phyloP scores from a whole-genome alignment of 2,329 filamentous ascomycete genomes.

The Camptophora hylomeconis region DNA sequence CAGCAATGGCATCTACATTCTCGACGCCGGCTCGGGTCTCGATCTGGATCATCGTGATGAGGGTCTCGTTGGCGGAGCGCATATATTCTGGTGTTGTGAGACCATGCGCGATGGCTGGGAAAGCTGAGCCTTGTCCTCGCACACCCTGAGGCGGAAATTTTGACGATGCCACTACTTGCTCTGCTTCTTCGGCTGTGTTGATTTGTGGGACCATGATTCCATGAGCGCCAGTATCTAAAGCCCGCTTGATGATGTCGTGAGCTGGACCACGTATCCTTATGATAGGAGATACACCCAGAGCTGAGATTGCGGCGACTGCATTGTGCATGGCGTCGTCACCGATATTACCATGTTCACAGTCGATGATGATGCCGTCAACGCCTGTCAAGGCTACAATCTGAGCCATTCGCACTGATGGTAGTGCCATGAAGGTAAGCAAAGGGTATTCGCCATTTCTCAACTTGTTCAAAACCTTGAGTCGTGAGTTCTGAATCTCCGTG shows the following conservation, averaged over 20 bases:
- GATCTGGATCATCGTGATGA: constrained; percentile 28
- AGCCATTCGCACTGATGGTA: constrained; percentile 35
- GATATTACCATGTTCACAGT: constrained; percentile 18
- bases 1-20: constrained; percentile 32
- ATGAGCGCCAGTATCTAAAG: constrained; percentile 25
- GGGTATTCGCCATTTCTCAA: constrained; percentile 28
- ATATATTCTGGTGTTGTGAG: constrained; percentile 21
- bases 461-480: constrained; percentile 32
- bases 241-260: constrained; percentile 19
- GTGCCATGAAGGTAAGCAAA: constrained; percentile 37
- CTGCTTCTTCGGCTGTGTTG: constrained; percentile 6
- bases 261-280: constrained; percentile 23
- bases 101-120: background rate
- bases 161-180: constrained; percentile 17
- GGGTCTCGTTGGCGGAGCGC: constrained; percentile 20
- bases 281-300: constrained; percentile 23
- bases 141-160: constrained; percentile 22
- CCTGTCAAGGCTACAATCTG: constrained; percentile 48
- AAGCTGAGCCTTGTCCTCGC: constrained; percentile 16
- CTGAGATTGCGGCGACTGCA: constrained; percentile 22
- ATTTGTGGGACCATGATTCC: constrained; percentile 25
- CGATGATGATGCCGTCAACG: constrained; percentile 13
- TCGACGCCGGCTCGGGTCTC: constrained; percentile 28
- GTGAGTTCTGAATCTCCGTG: constrained; percentile 27
- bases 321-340: constrained; percentile 15